Conservation (phyloP, 768 basidiomycete species). For the Leccinum pellstonianum region DNA sequence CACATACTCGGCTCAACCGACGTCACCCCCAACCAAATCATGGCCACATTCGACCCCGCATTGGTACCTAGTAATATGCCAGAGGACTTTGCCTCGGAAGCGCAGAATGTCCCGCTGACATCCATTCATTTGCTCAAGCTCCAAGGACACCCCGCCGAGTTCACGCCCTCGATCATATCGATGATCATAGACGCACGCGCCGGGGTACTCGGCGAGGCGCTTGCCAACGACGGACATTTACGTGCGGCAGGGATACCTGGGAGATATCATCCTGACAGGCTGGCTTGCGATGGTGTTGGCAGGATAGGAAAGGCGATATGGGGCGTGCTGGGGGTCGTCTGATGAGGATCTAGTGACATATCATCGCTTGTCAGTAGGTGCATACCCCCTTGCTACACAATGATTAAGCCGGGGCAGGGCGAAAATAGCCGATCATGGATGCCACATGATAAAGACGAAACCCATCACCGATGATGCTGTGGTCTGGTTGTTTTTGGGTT, state of each 20-base stretch:
- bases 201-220: too few relatives aligned
- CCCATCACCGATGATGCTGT: too few relatives aligned
- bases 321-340: too few relatives aligned
- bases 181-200: too few relatives aligned
- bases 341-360: too few relatives aligned
- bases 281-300: constrained; percentile 12
- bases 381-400: too few relatives aligned
- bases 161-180: constrained; percentile 56
- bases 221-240: constrained; percentile 36
- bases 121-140: constrained; percentile 75
- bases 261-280: constrained; percentile 31
- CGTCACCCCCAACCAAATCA: constrained; percentile 64
- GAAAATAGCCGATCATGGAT: too few relatives aligned
- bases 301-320: too few relatives aligned
- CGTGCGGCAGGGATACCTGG: constrained; percentile 29
- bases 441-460: too few relatives aligned
- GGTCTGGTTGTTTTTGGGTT: too few relatives aligned
- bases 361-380: too few relatives aligned
- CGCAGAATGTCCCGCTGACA: constrained; percentile 28
- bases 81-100: constrained; percentile 7
- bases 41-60: constrained; percentile 48
- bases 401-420: too few relatives aligned
- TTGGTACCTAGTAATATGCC: neutral
- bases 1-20: constrained; percentile 59
- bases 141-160: constrained; percentile 96